Base-by-base conservation (phyloP, 1,139 yeast species). In the Candida dubliniensis region DNA sequence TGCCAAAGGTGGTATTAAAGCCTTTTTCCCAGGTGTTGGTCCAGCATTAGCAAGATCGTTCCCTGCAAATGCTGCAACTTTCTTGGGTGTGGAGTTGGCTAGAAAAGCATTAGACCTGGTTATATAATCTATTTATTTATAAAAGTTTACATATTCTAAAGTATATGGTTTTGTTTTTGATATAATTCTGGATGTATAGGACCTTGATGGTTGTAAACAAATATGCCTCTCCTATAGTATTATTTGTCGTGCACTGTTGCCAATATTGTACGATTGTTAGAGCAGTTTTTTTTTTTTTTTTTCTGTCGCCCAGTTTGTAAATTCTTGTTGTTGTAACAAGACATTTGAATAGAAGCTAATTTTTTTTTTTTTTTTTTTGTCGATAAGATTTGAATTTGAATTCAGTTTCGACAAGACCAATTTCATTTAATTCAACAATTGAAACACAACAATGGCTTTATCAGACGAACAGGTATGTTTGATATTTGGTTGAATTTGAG, bases 51-150 rank as follows among this genome's bases (percentile, higher is more conserved):
- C 90, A 36, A 81, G 99, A 64, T 85, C 96, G 25, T 91, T 93
- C 87, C 98, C 98, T 2, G 97, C 98, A 23, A 93, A 93, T 64
- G 98, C 98, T 14, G 98, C 98, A 15, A 91, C 98, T 2, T 93
- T 93, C 71, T 79, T 90, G 38, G 99, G 98, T 43, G 98, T 93
- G 36, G 99, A 93, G 64, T 61, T 91, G 47, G 90, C 96, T 11
- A 87, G 84, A 66, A 77, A 81, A 49, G 74, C 84, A 55, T 80
- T 88, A 51, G 79, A 78, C 46, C 66, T 64, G 44, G 46, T 59
- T 25, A 49, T 60, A 39, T 67, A 63, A 47, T 18, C 23, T 18
- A 18, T 18, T 18, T 18, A 18, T 18, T 18, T 18, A 18, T 18
- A 18, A 18, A 18, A 18, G 23, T 18, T 18, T 18, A 18, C 24